Evolutionary conservation across 2,329 filamentous ascomycete species (phyloP).

Genomic region (Penicillium sp.): DNA sequence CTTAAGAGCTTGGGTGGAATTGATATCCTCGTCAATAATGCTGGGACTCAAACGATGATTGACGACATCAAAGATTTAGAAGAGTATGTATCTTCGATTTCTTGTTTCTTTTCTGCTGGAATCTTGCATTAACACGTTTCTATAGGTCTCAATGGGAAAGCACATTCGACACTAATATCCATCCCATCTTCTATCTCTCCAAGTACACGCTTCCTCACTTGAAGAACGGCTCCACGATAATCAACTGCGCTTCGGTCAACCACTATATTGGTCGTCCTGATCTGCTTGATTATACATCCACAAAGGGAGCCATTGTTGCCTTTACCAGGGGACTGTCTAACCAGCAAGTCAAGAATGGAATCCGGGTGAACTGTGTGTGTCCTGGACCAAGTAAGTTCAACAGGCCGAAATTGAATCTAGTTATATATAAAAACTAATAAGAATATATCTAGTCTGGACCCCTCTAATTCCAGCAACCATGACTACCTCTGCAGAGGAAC

Average conservation of each 20-base stretch:
- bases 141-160: conserved; percentile 70
- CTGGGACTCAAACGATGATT: conserved; percentile 73
- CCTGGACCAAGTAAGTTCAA: conserved; percentile 60
- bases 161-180: conserved; percentile 81
- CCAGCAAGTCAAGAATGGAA: conserved; percentile 69
- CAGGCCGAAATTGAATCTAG: too few species aligned
- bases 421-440: too few species aligned
- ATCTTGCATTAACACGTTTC: not conserved
- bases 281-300: conserved; percentile 77
- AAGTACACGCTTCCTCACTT: conserved; percentile 76
- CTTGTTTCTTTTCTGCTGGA: not conserved
- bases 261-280: conserved; percentile 78
- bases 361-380: conserved; percentile 74
- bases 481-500: conserved; percentile 66
- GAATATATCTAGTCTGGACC: conserved; percentile 59
- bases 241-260: conserved; percentile 84
- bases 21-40: conserved; percentile 68
- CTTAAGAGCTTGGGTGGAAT: conserved; percentile 65
- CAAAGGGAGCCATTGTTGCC: conserved; percentile 70
- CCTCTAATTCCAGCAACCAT: conserved; percentile 73
- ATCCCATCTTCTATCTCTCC: conserved; percentile 75
- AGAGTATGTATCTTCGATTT: conserved; percentile 50
- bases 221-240: conserved; percentile 70
- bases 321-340: conserved; percentile 77
- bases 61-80: conserved; percentile 68